Percentiles rank a stretch among this genome's conserved stretches.
phyloP scores from a whole-genome alignment of 1,139 yeast species.

The Wickerhamiella infanticola region DNA sequence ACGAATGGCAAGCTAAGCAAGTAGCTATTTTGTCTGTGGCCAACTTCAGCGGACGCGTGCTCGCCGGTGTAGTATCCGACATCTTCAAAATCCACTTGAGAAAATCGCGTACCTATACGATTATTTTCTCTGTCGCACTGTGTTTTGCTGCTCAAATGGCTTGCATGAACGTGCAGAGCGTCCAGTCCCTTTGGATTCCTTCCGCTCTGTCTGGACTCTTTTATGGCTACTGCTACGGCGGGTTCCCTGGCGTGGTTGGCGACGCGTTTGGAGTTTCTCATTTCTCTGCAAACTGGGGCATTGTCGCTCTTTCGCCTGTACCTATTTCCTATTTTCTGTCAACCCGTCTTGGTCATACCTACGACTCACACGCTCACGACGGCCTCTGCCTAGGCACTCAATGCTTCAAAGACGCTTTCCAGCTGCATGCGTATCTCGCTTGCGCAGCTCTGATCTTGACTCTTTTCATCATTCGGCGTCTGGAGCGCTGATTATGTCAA shows the following conservation, averaged over 20 bases:
- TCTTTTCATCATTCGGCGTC: not conserved
- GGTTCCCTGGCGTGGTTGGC: conserved; percentile 65
- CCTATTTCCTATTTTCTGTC: conserved; percentile 26
- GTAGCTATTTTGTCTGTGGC: conserved; percentile 55
- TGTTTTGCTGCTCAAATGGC: conserved; percentile 26
- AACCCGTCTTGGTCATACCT: conserved; percentile 25
- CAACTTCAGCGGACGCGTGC: conserved; percentile 51
- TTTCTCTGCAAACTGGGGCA: conserved; percentile 73
- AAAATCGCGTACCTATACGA: conserved; percentile 55
- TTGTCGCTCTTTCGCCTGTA: conserved; percentile 31
- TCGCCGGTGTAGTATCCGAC: conserved; percentile 58
- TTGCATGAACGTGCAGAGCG: conserved; percentile 22
- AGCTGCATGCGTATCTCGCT: conserved; percentile 7
- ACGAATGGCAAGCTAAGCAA: conserved; percentile 43
- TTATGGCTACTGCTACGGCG: conserved; percentile 71
- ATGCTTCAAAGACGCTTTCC: conserved; percentile 13
- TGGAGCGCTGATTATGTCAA: not conserved
- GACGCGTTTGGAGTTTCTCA: conserved; percentile 60
- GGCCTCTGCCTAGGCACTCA: conserved; percentile 13
- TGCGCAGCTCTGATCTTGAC: conserved; percentile 1
- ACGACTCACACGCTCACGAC: conserved; percentile 20
- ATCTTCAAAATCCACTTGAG: conserved; percentile 30
- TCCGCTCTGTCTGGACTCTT: conserved; percentile 53
- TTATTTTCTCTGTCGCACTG: conserved; percentile 32
- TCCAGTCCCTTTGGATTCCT: conserved; percentile 32